phyloP scores from a whole-genome alignment of 176 grass and related monocot genomes.

The Dendrocalamus sinicus region DNA sequence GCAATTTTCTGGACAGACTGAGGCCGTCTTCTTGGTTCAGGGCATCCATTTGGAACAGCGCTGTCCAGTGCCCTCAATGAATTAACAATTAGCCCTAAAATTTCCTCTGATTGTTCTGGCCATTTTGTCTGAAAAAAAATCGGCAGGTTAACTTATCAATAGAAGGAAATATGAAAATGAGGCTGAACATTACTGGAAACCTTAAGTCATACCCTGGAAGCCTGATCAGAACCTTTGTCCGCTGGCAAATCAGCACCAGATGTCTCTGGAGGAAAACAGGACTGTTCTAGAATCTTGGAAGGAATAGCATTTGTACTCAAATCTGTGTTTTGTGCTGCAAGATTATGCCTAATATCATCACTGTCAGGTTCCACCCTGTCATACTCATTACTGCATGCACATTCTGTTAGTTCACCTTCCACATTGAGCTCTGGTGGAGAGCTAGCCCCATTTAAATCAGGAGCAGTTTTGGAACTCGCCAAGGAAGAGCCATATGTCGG shows the following conservation, averaged over 20 bases:
- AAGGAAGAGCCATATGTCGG: constrained; percentile 53
- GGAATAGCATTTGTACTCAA: constrained; percentile 48
- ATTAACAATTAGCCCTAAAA: constrained; percentile 86
- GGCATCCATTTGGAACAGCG: constrained; percentile 71
- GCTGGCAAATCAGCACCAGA: constrained; percentile 52
- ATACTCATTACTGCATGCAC: constrained; percentile 50
- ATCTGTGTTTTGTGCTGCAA: constrained; percentile 47
- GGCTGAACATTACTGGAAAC: constrained; percentile 27
- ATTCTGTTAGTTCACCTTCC: constrained; percentile 55
- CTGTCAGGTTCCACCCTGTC: constrained; percentile 40
- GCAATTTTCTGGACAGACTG: constrained; percentile 78
- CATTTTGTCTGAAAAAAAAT: constrained; percentile 74
- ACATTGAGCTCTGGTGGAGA: constrained; percentile 60
- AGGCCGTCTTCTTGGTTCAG: constrained; percentile 68
- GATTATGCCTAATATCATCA: constrained; percentile 46
- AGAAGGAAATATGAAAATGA: constrained; percentile 35
- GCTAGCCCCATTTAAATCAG: constrained; percentile 62
- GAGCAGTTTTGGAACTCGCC: constrained; percentile 63
- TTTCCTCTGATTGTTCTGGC: constrained; percentile 84
- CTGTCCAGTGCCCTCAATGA: constrained; percentile 79
- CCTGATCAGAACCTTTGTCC: constrained; percentile 55
- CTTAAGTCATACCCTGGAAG: constrained; percentile 54
- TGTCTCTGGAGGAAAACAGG: constrained; percentile 51
- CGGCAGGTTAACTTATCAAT: constrained; percentile 37
- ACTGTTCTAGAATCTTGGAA: constrained; percentile 50